Evolutionary conservation across 2,329 filamentous ascomycete genomes (phyloP).

Genomic region (Colletotrichum sp.): DNA sequence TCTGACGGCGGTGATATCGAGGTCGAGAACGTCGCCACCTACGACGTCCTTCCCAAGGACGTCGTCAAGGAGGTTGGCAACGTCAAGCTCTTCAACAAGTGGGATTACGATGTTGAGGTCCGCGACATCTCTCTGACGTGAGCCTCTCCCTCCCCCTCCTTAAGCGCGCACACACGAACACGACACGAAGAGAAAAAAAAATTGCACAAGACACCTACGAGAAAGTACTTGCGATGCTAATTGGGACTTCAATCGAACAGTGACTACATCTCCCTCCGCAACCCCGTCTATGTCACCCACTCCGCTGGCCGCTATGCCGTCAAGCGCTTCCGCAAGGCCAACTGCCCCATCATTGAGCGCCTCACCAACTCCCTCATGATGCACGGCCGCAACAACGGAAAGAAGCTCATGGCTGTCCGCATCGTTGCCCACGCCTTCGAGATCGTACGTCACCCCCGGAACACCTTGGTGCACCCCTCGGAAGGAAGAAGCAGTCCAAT

Average conservation of each 20-base stretch:
- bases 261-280: slow-evolving; percentile 99
- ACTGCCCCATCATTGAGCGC: slow-evolving; percentile 99
- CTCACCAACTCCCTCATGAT: slow-evolving; percentile 99
- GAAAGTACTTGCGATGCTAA: slow-evolving; percentile 34
- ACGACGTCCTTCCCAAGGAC: slow-evolving; percentile 90
- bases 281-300: slow-evolving; percentile 98
- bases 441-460: slow-evolving; percentile 75
- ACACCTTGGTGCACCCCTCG: neutral
- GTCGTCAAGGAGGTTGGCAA: slow-evolving; percentile 87
- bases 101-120: slow-evolving; percentile 98
- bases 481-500: neutral
- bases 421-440: slow-evolving; percentile 99
- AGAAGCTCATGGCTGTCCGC: slow-evolving; percentile 99
- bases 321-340: slow-evolving; percentile 99
- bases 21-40: slow-evolving; percentile 79
- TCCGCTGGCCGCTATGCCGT: slow-evolving; percentile 97
- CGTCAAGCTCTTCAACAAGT: slow-evolving; percentile 98
- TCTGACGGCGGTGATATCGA: slow-evolving; percentile 96
- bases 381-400: slow-evolving; percentile 99
- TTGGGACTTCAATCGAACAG: slow-evolving; percentile 52
- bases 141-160: slow-evolving; percentile 1
- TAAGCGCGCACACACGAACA: neutral
- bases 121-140: slow-evolving; percentile 99
- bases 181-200: slow-evolving; percentile 9
- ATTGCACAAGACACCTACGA: neutral